These are phyloP conservation scores for Penicillium occitanis DNA, from an alignment of 2,329 filamentous ascomycete species.

Conservation along the genomic window DNA sequence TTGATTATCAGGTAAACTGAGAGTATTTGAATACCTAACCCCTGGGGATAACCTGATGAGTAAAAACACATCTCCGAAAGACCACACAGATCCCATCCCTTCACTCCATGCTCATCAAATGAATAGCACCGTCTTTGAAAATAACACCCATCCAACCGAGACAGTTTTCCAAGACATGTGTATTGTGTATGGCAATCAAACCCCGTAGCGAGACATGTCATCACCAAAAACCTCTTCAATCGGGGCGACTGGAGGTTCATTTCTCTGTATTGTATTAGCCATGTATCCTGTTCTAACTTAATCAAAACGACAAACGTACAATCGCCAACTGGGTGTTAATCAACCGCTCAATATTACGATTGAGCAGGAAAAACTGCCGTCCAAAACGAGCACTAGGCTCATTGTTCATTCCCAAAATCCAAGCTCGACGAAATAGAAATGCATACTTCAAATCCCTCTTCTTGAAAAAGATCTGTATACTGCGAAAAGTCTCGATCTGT, in stretches of 20 bases:
- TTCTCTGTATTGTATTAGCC: neutral
- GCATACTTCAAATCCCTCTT: neutral
- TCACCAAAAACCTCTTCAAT: constrained; percentile 2
- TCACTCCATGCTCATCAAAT: neutral
- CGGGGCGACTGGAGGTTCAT: neutral
- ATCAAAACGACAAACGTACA: neutral
- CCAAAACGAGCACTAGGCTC: neutral
- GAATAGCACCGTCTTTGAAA: neutral
- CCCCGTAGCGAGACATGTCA: neutral
- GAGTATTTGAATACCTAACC: neutral
- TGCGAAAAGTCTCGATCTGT: neutral
- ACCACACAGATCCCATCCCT: neutral
- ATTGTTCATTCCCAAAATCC: neutral
- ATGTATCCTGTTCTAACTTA: neutral
- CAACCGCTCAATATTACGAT: constrained; percentile 6
- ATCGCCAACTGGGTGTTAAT: neutral
- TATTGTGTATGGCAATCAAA: neutral
- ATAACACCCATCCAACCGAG: neutral
- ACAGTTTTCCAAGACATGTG: neutral
- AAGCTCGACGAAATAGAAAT: neutral
- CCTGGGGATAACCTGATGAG: neutral
- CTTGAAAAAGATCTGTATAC: neutral
- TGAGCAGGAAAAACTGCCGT: neutral
- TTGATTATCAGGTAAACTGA: neutral
- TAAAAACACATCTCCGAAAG: neutral